These are phyloP conservation scores for Xanthoparmelia taractica DNA, from an alignment of 495 filamentous ascomycete genomes.

Conservation along the genomic window DNA sequence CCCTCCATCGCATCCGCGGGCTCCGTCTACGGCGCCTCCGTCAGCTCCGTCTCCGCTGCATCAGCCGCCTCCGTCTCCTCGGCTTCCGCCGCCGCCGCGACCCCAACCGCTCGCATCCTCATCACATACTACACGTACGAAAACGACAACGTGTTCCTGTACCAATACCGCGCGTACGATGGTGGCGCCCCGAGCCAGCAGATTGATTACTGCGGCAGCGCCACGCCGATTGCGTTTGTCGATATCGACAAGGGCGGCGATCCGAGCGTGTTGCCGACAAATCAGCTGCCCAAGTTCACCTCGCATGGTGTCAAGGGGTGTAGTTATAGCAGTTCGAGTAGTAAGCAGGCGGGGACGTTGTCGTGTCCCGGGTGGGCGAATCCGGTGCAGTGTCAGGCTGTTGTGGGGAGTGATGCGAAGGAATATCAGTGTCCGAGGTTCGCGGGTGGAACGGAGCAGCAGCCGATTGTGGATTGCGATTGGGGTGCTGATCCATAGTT, in stretches of 20 bases:
- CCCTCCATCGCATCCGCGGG: not conserved
- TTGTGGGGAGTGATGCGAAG: not conserved
- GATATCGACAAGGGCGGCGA: not conserved
- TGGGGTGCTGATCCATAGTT: too few species aligned
- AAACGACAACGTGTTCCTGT: not conserved
- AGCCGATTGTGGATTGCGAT: not conserved
- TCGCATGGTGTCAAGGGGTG: not conserved
- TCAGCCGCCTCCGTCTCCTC: not conserved
- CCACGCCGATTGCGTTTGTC: not conserved
- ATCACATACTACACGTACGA: not conserved
- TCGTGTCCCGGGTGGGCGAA: not conserved
- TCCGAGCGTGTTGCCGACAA: not conserved
- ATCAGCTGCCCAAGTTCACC: not conserved
- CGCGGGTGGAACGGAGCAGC: not conserved
- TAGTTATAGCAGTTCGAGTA: not conserved
- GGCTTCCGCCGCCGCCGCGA: not conserved
- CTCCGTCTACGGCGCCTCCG: not conserved
- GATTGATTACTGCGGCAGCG: not conserved
- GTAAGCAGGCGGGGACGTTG: not conserved
- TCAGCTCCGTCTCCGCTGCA: not conserved
- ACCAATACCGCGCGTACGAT: conserved; percentile 1
- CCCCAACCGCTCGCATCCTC: not conserved
- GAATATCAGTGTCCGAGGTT: not conserved
- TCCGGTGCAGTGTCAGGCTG: not conserved
- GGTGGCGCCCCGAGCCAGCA: not conserved